Evolutionary conservation across 169 alveolate species (phyloP).

Genomic region (Cryptosporidium parvum): DNA sequence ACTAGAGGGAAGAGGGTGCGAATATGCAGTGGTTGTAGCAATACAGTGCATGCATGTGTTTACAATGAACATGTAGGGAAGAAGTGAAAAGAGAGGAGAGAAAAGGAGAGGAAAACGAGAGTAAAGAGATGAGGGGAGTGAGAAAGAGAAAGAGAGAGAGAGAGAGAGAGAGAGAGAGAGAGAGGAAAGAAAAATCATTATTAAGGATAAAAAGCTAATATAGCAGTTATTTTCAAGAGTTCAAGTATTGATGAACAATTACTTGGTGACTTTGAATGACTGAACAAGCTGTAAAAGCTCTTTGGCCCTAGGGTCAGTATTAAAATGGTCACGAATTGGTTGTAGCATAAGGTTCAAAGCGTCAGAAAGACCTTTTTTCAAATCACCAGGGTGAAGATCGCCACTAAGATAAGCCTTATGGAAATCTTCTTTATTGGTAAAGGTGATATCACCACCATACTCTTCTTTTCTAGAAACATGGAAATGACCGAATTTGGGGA

Average conservation of each 20-base stretch:
- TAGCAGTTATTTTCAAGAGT: background rate
- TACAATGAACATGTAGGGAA: background rate
- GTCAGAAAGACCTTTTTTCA: constrained; percentile 91
- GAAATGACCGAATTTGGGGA: constrained; percentile 81
- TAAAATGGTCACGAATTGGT: constrained; percentile 97
- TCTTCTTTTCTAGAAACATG: constrained; percentile 67
- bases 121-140: background rate
- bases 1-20: too few species aligned
- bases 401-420: constrained; percentile 91
- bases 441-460: constrained; percentile 86
- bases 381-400: constrained; percentile 94
- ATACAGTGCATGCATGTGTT: background rate
- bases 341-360: constrained; percentile 92
- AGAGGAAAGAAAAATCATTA: background rate
- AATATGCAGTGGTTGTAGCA: too few species aligned
- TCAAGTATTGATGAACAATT: background rate
- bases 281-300: constrained; percentile 87
- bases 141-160: background rate
- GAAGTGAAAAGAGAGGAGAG: background rate
- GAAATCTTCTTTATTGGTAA: constrained; percentile 87
- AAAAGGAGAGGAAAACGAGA: background rate
- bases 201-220: background rate
- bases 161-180: background rate
- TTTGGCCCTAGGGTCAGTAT: constrained; percentile 90
- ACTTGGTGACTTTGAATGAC: constrained; percentile 84